Base-by-base conservation (phyloP, 345 rosid genomes). In the Hibiscus mutabilis region DNA sequence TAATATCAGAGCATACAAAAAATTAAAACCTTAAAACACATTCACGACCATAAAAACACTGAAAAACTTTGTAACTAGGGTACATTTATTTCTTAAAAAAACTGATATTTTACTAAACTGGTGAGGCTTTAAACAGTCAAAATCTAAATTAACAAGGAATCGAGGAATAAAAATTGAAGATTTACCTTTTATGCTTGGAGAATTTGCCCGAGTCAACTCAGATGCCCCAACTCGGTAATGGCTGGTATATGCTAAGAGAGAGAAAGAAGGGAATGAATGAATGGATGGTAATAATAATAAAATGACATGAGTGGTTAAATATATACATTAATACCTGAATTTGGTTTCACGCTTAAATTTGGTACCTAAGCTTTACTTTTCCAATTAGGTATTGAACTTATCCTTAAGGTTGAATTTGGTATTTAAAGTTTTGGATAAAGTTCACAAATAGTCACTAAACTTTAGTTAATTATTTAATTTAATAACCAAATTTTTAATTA, bases 201-300 rank as follows among this genome's bases (percentile, higher is more conserved):
- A 57, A 55, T 67, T 42, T 9, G 58, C 22, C 73, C n/a, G 71
- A 78, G 74, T 37, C 74, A 68, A 73, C 66, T 58, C 65, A 18
- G 74, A 53, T 77, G 69, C 76, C 79, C 81, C 65, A 68, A 63
- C 58, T 44, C 72, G 40, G 47, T 66, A 5, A 2, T 16, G 2
- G 31, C 33, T 25, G 11, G 60, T 57, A 21, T 25, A 10, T 16
- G 70, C 57, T 8, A 25, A 9, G 33, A 66, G 58, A 27, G n/a
- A 21, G n/a, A 66, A 42, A 49, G n/a, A 49, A 66, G 19, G n/a
- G n/a, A 29, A 67, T 49, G 25, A 10, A 67, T 1, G 22, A 25
- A 27, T 16, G 42, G 42, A 22, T 22, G 0, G 2, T 0, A n/a
- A 21, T 7, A 27, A 5, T 7, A 16, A 16, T 27, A 16, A 3